A percentile compares a stretch with the other conserved stretches of the same genome.
Conservation (phyloP, 2,329 filamentous ascomycete genomes). For the Stemphylium beticola region DNA sequence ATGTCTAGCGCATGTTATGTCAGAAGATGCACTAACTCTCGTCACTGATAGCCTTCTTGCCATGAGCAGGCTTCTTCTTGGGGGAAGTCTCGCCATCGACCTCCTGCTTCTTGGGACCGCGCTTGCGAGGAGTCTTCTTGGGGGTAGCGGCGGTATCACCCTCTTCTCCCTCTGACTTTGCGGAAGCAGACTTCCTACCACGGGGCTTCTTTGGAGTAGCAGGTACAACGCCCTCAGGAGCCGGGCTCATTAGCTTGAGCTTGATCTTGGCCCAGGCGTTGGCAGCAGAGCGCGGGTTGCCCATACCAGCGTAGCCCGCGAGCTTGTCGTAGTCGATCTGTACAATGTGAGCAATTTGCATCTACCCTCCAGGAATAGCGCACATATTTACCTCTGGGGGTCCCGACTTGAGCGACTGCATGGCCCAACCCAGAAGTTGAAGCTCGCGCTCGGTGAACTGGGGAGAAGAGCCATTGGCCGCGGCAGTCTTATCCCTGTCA, state of each 20-base stretch:
- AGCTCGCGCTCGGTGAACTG: slow-evolving; percentile 46
- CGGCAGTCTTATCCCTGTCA: slow-evolving; percentile 24
- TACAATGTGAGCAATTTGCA: slow-evolving; percentile 7
- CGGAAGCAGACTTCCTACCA: slow-evolving; percentile 21
- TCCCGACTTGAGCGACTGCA: slow-evolving; percentile 47
- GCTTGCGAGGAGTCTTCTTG: slow-evolving; percentile 42
- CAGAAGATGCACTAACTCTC: slow-evolving; percentile 18
- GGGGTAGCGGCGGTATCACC: slow-evolving; percentile 22
- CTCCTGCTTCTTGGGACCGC: slow-evolving; percentile 40
- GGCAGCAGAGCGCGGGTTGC: slow-evolving; percentile 45
- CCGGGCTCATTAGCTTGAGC: slow-evolving; percentile 33
- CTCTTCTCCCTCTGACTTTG: slow-evolving; percentile 20
- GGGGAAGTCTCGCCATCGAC: slow-evolving; percentile 39
- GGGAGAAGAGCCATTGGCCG: slow-evolving; percentile 11
- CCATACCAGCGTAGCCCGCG: slow-evolving; percentile 44
- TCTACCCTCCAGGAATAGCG: neutral
- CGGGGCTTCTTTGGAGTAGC: slow-evolving; percentile 32
- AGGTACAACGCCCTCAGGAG: slow-evolving; percentile 13
- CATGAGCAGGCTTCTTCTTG: slow-evolving; percentile 40
- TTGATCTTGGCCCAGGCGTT: slow-evolving; percentile 49
- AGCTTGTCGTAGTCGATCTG: slow-evolving; percentile 49
- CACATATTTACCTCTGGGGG: slow-evolving; percentile 38
- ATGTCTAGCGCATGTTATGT: neutral
- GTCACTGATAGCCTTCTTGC: slow-evolving; percentile 29
- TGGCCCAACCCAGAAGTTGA: slow-evolving; percentile 44